Evolutionary conservation across 257 asterid genomes (phyloP).

Genomic region (Orobanche coerulescens): DNA sequence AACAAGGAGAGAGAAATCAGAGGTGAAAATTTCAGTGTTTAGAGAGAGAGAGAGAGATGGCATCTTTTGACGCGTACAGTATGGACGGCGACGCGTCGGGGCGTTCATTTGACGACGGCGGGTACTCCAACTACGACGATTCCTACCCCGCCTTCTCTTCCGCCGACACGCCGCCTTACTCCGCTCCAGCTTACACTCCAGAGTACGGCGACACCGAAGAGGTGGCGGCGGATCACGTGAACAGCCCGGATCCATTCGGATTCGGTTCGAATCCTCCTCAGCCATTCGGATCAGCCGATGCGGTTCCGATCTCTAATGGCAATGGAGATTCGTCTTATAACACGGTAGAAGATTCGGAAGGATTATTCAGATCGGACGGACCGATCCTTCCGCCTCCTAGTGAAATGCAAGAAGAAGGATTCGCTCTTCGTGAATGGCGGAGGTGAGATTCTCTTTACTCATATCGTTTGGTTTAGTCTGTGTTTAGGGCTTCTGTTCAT

Average conservation of each 20-base stretch:
- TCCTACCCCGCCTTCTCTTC: constrained; percentile 45
- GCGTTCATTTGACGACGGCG: constrained; percentile 46
- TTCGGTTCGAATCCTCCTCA: constrained; percentile 40
- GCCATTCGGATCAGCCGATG: constrained; percentile 34
- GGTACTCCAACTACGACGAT: constrained; percentile 41
- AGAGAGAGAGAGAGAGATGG: constrained; percentile 45
- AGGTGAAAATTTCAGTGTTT: not conserved
- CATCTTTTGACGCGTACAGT: constrained; percentile 67
- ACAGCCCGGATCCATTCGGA: constrained; percentile 73
- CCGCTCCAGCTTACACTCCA: constrained; percentile 32
- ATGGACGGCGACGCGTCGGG: constrained; percentile 51
- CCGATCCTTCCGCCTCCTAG: constrained; percentile 76
- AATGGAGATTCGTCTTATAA: constrained; percentile 44
- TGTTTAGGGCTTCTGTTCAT: not conserved
- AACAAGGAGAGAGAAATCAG: not conserved
- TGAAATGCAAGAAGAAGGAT: constrained; percentile 82
- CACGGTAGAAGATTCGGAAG: constrained; percentile 52
- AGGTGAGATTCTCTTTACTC: constrained; percentile 39
- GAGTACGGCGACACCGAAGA: constrained; percentile 47
- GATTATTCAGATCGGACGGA: constrained; percentile 71
- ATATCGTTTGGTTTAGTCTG: not conserved
- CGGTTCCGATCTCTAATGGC: constrained; percentile 62
- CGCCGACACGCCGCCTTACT: constrained; percentile 55
- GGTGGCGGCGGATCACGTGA: constrained; percentile 49
- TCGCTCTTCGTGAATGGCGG: constrained; percentile 86